These are phyloP conservation scores for Crithidia sp. DNA, from an alignment of 208 protist species.

Conservation along the genomic window DNA sequence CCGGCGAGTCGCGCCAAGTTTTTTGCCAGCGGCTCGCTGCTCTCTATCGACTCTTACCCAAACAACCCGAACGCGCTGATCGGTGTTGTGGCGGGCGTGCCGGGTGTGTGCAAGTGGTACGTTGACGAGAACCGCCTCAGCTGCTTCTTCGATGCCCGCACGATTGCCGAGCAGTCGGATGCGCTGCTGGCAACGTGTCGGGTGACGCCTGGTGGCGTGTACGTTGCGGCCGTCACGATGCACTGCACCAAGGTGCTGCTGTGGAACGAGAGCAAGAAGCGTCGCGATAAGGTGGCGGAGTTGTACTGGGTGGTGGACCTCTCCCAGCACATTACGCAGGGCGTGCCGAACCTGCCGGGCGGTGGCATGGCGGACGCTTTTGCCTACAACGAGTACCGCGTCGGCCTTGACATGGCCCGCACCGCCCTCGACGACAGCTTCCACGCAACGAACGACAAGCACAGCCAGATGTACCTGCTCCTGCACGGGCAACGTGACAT, in stretches of 20 bases:
- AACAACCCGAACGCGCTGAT: conserved; percentile 81
- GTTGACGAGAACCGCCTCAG: conserved; percentile 72
- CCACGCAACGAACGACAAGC: conserved; percentile 66
- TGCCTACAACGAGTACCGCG: conserved; percentile 71
- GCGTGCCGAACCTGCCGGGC: conserved; percentile 15
- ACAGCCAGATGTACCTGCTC: conserved; percentile 81
- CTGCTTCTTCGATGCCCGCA: conserved; percentile 67
- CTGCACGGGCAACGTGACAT: conserved; percentile 76
- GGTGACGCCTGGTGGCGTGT: conserved; percentile 74
- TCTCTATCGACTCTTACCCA: conserved; percentile 78
- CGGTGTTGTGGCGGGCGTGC: conserved; percentile 66
- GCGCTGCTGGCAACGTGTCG: conserved; percentile 47
- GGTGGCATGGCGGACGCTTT: conserved; percentile 46
- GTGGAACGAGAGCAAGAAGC: conserved; percentile 81
- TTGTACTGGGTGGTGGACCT: conserved; percentile 77
- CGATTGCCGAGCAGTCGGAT: conserved; percentile 28
- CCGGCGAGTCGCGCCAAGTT: conserved; percentile 36
- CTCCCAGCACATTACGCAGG: conserved; percentile 36
- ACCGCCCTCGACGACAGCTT: conserved; percentile 51
- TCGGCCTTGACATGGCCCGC: conserved; percentile 79
- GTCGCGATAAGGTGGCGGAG: conserved; percentile 62
- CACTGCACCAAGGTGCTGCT: conserved; percentile 67
- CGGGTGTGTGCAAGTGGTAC: conserved; percentile 85
- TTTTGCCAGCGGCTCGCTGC: conserved; percentile 51
- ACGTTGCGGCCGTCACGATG: conserved; percentile 71